Base-by-base conservation (phyloP, 768 basidiomycete genomes). In the Leccinum olivaceopallidum region DNA sequence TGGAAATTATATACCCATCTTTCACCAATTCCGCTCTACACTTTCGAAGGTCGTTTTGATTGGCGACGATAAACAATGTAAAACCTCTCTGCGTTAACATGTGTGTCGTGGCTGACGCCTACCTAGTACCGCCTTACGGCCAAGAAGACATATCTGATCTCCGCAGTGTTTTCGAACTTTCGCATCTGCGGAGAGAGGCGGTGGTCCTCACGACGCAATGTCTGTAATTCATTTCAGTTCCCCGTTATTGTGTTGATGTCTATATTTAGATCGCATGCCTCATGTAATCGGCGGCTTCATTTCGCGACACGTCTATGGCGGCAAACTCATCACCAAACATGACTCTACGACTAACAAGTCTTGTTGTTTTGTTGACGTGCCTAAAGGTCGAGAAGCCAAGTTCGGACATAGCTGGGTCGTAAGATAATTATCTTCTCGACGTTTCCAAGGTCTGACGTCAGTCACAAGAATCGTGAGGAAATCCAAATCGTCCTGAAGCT, bases 51-150 rank as follows among this genome's bases (percentile, higher is more conserved):
- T 79, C 12, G 79, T 80, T 44, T 75, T 79, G 26, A 69, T 80
- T 18, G 79, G 78, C 12, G 79, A 79, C 44, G 66, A 77, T 50
- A 76, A 72, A 62, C 78, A 79, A 67, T 47, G 79, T 78, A 36
- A 58, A 62, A 22, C 42, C 6, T 49, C n/a, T 51, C n/a, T 48
- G 24, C 28, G 3, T 56, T 36, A 4, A 2, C n/a, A 6, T 2
- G 1, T 1, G 13, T 49, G 6, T 22, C n/a, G 22, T 53, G 37
- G 52, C 49, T 60, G 56, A 65, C 39, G 2, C 22, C 16, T 36
- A 37, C n/a, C 34, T 57, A 94, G 92, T 93, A 64, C 87, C 92
- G 54, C 92, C 92, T 3, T 84, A 79, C 82, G 91, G 90, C 9
- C 83, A 88, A 63, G 91, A 92, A 60, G 82, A 88, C 22, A 72